phyloP scores from a whole-genome alignment of 805 yeast genomes.

The Teunomyces panamensis region DNA sequence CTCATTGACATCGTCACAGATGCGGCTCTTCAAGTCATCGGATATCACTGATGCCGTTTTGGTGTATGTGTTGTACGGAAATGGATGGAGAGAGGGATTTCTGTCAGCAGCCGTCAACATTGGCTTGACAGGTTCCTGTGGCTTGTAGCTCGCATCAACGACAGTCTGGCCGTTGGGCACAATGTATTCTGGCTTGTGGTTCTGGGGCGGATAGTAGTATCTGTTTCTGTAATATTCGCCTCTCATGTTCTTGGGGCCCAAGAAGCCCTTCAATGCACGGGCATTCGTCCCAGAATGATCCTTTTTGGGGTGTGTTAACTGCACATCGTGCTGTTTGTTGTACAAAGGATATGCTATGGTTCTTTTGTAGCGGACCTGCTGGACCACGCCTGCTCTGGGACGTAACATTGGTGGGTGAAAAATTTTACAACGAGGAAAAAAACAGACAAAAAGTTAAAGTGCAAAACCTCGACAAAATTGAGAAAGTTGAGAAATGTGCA shows the following conservation, averaged over 20 bases:
- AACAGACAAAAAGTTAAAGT: background rate
- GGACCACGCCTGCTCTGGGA: constrained; percentile 1
- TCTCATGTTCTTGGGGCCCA: constrained; percentile 80
- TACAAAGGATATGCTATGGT: constrained; percentile 35
- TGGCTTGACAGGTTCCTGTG: constrained; percentile 21
- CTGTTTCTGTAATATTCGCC: constrained; percentile 80
- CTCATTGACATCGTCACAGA: constrained; percentile 53
- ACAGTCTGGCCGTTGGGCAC: constrained; percentile 49
- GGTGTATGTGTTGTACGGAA: constrained; percentile 72
- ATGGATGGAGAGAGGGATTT: constrained; percentile 60
- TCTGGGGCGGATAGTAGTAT: constrained; percentile 62
- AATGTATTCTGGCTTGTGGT: constrained; percentile 72
- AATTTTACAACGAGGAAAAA: background rate
- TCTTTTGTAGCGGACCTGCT: constrained; percentile 22
- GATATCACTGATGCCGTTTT: constrained; percentile 63
- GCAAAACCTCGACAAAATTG: background rate
- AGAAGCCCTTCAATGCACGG: constrained; percentile 64
- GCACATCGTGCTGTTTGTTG: constrained; percentile 27
- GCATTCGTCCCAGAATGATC: constrained; percentile 53
- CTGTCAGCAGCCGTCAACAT: constrained; percentile 10
- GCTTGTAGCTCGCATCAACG: constrained; percentile 17
- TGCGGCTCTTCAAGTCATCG: constrained; percentile 54
- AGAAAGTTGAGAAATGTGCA: background rate
- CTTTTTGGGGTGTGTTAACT: constrained; percentile 30
- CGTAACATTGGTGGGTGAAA: constrained; percentile 1